These are phyloP conservation scores for Albizia julibrissin DNA, from an alignment of 306 rosid genomes.

Conservation along the genomic window DNA sequence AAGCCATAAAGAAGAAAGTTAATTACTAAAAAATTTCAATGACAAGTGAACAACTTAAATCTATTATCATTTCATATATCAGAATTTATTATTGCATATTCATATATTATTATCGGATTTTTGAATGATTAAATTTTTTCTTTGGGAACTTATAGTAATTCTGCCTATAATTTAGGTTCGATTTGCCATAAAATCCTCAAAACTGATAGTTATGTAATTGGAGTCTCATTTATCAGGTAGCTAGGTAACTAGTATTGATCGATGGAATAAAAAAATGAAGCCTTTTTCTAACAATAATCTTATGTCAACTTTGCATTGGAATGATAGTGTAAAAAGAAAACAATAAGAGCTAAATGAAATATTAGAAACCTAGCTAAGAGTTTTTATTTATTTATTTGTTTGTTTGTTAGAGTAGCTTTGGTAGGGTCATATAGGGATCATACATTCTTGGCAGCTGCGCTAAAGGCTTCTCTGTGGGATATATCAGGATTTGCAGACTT, in stretches of 20 bases:
- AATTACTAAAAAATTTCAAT: no score
- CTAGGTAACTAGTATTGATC: neutral
- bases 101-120: no score
- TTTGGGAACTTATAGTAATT: no score
- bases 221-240: neutral
- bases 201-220: no score
- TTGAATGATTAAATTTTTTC: no score
- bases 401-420: neutral
- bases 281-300: neutral
- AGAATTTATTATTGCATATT: no score
- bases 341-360: neutral
- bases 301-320: neutral
- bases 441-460: conserved; percentile 99
- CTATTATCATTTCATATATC: no score
- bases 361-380: neutral
- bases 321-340: neutral
- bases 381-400: neutral
- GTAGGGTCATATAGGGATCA: conserved; percentile 26
- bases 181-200: neutral
- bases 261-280: neutral
- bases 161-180: no score
- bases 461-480: conserved; percentile 95
- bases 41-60: no score
- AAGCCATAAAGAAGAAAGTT: neutral
- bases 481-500: conserved; percentile 96